A percentile compares a stretch with the other conserved stretches of the same genome.
These are phyloP conservation scores for Nitzschia inconspicua DNA, from an alignment of 108 stramenopile species.

Conservation along the genomic window DNA sequence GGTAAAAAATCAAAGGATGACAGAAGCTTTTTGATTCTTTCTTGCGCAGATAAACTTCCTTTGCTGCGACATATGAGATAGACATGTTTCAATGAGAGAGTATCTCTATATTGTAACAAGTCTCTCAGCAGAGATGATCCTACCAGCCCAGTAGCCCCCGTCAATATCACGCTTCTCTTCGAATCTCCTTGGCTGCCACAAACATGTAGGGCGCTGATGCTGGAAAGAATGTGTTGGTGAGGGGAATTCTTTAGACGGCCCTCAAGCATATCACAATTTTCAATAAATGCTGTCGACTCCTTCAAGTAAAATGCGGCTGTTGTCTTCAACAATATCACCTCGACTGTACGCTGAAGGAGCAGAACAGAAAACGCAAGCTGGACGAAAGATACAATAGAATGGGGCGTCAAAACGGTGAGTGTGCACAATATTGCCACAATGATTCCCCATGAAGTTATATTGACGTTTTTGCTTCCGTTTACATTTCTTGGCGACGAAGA, in stretches of 20 bases:
- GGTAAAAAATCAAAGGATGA: slow-evolving; percentile 65
- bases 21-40: slow-evolving; percentile 49
- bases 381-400: too few relatives aligned
- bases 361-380: too few relatives aligned
- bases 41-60: slow-evolving; percentile 36
- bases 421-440: slow-evolving; percentile 2
- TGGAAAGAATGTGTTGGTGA: not conserved
- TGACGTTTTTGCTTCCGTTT: not conserved
- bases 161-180: slow-evolving; percentile 50
- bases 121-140: slow-evolving; percentile 77
- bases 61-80: slow-evolving; percentile 65
- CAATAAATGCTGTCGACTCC: slow-evolving; percentile 18
- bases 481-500: not conserved
- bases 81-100: slow-evolving; percentile 36
- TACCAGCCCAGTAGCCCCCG: slow-evolving; percentile 87
- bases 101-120: slow-evolving; percentile 51
- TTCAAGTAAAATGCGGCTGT: slow-evolving; percentile 24
- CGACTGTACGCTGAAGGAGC: too few relatives aligned
- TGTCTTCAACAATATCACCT: too few relatives aligned
- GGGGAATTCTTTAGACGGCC: not conserved
- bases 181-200: not conserved
- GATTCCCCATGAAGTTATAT: slow-evolving; percentile 3
- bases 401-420: too few relatives aligned
- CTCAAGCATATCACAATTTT: slow-evolving; percentile 32
- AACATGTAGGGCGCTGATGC: not conserved